phyloP scores from a whole-genome alignment of 768 basidiomycete genomes.

The Boletus eberwhitei region DNA sequence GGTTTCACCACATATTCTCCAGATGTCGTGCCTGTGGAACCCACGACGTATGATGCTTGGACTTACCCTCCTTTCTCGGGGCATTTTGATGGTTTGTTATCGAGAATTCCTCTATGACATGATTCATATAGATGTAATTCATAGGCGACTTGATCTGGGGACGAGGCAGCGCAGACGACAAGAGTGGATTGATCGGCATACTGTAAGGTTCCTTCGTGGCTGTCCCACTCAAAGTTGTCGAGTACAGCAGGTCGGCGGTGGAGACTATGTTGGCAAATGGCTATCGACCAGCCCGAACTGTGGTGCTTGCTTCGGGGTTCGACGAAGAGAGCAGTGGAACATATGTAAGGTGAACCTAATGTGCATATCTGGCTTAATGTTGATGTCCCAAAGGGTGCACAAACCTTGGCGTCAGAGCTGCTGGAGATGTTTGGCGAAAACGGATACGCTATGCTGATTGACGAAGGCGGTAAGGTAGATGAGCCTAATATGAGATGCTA shows the following conservation, averaged over 20 bases:
- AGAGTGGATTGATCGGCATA: constrained; percentile 67
- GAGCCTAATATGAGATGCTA: background rate
- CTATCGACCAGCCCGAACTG: constrained; percentile 60
- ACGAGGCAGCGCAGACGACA: constrained; percentile 51
- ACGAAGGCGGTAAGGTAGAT: constrained; percentile 70
- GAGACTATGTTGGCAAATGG: constrained; percentile 62
- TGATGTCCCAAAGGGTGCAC: constrained; percentile 47
- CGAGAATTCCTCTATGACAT: background rate
- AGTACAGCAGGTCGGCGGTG: constrained; percentile 42
- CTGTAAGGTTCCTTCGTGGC: constrained; percentile 37
- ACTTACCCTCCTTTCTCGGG: constrained; percentile 62
- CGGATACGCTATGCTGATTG: constrained; percentile 74
- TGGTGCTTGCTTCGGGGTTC: constrained; percentile 67
- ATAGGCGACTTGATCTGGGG: constrained; percentile 45
- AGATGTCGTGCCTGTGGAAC: constrained; percentile 71
- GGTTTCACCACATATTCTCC: background rate
- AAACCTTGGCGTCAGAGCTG: constrained; percentile 44
- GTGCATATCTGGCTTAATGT: background rate
- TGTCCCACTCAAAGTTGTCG: background rate
- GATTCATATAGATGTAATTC: background rate
- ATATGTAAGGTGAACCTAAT: constrained; percentile 31
- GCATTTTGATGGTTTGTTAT: constrained; percentile 46
- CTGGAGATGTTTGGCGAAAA: constrained; percentile 63
- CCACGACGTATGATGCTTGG: constrained; percentile 55
- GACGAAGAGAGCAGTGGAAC: constrained; percentile 68